Evolutionary conservation across 441 rosid species (phyloP).

Genomic region (Cnidoscolus chayamansa): DNA sequence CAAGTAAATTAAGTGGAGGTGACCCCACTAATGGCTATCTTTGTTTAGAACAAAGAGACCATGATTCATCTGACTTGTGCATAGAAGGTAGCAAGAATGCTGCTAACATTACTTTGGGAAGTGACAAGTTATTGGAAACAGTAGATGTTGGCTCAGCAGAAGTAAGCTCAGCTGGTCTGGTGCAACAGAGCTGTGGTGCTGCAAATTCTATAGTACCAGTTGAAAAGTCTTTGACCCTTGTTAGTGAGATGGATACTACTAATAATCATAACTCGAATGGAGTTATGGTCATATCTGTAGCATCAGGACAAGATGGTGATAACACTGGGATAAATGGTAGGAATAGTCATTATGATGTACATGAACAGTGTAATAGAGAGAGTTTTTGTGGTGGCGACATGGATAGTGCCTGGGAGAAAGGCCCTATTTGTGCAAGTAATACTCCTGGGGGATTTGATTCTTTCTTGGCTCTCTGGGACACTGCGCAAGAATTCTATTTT

Average conservation of each 20-base stretch:
- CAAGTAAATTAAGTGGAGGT: conserved; percentile 31
- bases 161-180: conserved; percentile 24
- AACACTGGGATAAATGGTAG: conserved; percentile 27
- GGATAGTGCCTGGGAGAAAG: conserved; percentile 50
- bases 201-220: conserved; percentile 31
- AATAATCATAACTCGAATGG: conserved; percentile 20
- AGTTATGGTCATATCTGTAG: conserved; percentile 24
- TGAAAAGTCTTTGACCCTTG: conserved; percentile 30
- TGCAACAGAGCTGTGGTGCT: conserved; percentile 25
- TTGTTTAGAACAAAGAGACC: conserved; percentile 34
- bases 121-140: conserved; percentile 34
- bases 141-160: conserved; percentile 38
- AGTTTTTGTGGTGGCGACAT: conserved; percentile 29
- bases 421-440: conserved; percentile 71
- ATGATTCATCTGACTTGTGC: conserved; percentile 31
- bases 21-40: conserved; percentile 27
- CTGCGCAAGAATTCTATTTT: conserved; percentile 65
- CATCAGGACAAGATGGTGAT: conserved; percentile 24
- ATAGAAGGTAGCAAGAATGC: conserved; percentile 34
- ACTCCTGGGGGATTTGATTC: conserved; percentile 75
- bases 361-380: conserved; percentile 23
- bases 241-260: conserved; percentile 24
- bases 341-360: conserved; percentile 28
- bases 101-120: conserved; percentile 32
- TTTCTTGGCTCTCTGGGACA: conserved; percentile 84